Evolutionary conservation across 306 rosid species (phyloP).

Genomic region (Crataegus laevigata): DNA sequence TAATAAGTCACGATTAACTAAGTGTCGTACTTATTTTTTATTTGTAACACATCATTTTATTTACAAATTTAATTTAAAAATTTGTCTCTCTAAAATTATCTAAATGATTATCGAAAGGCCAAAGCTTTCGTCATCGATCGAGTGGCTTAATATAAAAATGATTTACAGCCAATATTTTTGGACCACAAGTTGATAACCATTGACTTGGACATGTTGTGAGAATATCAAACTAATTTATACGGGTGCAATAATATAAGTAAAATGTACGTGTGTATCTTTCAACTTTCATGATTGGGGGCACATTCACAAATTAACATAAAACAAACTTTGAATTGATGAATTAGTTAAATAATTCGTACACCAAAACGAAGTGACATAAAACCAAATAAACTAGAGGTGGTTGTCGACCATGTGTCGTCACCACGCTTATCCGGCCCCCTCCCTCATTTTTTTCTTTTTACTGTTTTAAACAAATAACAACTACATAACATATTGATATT

Average conservation of each 20-base stretch:
- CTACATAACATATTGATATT: too few species aligned
- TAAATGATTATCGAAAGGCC: neutral
- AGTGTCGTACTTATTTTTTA: too few species aligned
- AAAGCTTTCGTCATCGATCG: slow-evolving; percentile 23
- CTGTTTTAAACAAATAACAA: too few species aligned
- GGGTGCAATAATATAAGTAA: neutral
- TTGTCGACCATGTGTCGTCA: slow-evolving; percentile 35
- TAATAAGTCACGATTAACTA: too few species aligned
- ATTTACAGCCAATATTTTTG: slow-evolving; percentile 7
- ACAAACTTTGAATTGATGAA: neutral
- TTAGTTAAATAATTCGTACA: slow-evolving; percentile 12
- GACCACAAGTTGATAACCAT: slow-evolving; percentile 39
- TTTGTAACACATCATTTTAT: too few species aligned
- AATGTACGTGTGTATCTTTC: neutral
- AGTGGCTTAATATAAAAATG: slow-evolving; percentile 33
- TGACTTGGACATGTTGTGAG: slow-evolving; percentile 43
- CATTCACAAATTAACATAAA: slow-evolving; percentile 17
- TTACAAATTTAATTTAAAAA: too few species aligned
- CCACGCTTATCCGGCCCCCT: slow-evolving; percentile 1
- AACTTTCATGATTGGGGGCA: slow-evolving; percentile 29
- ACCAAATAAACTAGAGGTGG: slow-evolving; percentile 32
- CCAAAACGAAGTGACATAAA: slow-evolving; percentile 26
- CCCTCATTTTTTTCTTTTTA: too few species aligned
- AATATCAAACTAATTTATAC: slow-evolving; percentile 6
- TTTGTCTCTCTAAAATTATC: too few species aligned